A percentile compares a stretch with the other conserved stretches of the same genome.
Conservation (phyloP, 1,284 basidiomycete species). For the Moesziomyces globuligerus region DNA sequence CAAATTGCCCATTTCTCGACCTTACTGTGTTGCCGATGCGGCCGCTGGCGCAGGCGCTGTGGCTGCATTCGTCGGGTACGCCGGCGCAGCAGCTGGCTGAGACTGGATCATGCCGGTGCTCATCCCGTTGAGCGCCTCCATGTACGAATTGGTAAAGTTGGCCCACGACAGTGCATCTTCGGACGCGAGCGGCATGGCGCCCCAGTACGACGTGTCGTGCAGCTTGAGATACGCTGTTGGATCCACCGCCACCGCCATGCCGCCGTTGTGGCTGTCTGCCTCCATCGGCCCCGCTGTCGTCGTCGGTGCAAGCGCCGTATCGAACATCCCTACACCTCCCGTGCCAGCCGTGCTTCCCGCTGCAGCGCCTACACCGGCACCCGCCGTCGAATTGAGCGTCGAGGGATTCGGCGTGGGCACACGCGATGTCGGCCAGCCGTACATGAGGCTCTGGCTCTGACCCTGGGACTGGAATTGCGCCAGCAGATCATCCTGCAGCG, state of each 20-base stretch:
- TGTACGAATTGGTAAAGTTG: constrained; percentile 47
- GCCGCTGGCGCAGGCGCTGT: neutral
- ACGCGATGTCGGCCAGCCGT: constrained; percentile 20
- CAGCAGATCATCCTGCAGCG: constrained; percentile 25
- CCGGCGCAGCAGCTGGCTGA: no score
- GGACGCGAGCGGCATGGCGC: constrained; percentile 44
- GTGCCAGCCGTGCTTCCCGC: no score
- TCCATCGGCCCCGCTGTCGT: neutral
- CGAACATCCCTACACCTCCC: neutral
- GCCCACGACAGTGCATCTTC: constrained; percentile 47
- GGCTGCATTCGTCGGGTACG: neutral
- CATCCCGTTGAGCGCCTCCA: constrained; percentile 49
- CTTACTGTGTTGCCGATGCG: neutral
- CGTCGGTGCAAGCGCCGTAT: neutral
- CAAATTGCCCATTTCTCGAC: neutral
- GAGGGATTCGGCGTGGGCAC: neutral
- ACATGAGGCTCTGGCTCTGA: constrained; percentile 25
- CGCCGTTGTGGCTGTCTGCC: neutral
- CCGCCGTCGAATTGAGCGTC: neutral
- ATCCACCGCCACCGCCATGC: constrained; percentile 9
- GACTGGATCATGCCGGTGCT: neutral
- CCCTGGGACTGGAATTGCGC: constrained; percentile 35
- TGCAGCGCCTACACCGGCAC: neutral
- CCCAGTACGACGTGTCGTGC: constrained; percentile 52
- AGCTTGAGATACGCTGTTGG: constrained; percentile 42